Evolutionary conservation across 2,329 filamentous ascomycete species (phyloP).

Genomic region (Pseudogymnoascus sp.): DNA sequence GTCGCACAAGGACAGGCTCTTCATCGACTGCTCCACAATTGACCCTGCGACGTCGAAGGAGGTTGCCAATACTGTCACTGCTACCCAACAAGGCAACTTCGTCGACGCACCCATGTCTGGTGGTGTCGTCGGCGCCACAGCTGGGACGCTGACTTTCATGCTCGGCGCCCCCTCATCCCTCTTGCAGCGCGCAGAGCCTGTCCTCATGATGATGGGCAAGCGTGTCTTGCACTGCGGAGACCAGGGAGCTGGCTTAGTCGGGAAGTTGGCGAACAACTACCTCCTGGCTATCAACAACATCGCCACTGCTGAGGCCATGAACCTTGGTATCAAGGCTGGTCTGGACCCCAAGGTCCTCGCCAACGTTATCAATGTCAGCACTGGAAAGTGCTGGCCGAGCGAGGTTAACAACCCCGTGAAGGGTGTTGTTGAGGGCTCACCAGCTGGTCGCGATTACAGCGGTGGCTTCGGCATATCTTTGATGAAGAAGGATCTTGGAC

Average conservation of each 20-base stretch:
- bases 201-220: constrained; percentile 77
- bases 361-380: constrained; percentile 85
- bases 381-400: constrained; percentile 91
- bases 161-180: constrained; percentile 61
- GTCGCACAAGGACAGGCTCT: constrained; percentile 58
- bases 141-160: constrained; percentile 93
- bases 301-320: constrained; percentile 59
- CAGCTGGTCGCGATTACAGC: constrained; percentile 66
- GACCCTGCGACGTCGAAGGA: constrained; percentile 77
- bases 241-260: constrained; percentile 79
- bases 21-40: constrained; percentile 96
- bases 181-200: constrained; percentile 56
- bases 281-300: constrained; percentile 89
- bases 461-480: constrained; percentile 71
- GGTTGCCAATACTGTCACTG: constrained; percentile 64
- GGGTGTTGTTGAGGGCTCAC: constrained; percentile 70
- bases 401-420: constrained; percentile 93
- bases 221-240: constrained; percentile 78
- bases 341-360: constrained; percentile 61
- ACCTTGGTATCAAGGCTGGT: constrained; percentile 54
- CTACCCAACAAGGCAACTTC: constrained; percentile 64
- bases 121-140: constrained; percentile 82
- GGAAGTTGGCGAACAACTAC: constrained; percentile 97
- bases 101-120: constrained; percentile 97
- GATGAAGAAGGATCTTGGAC: constrained; percentile 72